Percentiles rank a stretch among this genome's conserved stretches.
These are phyloP conservation scores for Sphaceloma murrayae DNA, from an alignment of 2,329 filamentous ascomycete genomes.

Conservation along the genomic window DNA sequence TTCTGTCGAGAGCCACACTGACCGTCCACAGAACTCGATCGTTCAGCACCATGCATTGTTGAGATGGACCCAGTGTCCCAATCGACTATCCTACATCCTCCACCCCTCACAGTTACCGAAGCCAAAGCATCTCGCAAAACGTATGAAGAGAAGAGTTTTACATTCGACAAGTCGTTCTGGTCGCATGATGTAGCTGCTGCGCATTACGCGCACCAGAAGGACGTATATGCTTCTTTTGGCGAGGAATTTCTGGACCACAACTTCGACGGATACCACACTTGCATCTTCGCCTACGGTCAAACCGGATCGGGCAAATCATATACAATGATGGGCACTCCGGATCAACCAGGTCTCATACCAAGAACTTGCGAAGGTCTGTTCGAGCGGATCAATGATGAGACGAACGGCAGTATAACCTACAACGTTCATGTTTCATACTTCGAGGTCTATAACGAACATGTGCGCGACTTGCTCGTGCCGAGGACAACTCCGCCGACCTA, in stretches of 20 bases:
- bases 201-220: constrained; percentile 85
- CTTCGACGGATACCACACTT: constrained; percentile 98
- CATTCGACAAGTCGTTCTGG: constrained; percentile 98
- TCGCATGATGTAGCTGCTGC: constrained; percentile 70
- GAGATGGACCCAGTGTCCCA: constrained; percentile 84
- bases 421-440: constrained; percentile 97
- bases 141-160: constrained; percentile 81
- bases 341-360: constrained; percentile 84
- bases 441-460: constrained; percentile 98
- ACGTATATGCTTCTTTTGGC: constrained; percentile 87
- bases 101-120: constrained; percentile 32
- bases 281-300: constrained; percentile 97
- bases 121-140: constrained; percentile 56
- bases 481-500: constrained; percentile 75
- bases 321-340: constrained; percentile 86
- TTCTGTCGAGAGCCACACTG: constrained; percentile 22
- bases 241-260: constrained; percentile 98
- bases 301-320: constrained; percentile 97
- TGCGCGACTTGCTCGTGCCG: constrained; percentile 82
- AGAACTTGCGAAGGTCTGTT: constrained; percentile 94
- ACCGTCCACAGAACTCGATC: constrained; percentile 59
- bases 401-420: constrained; percentile 87
- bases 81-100: constrained; percentile 68
- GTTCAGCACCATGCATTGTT: constrained; percentile 74
- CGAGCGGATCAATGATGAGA: constrained; percentile 75